These are phyloP conservation scores for Breynia disticha DNA, from an alignment of 441 rosid species.

Conservation along the genomic window DNA sequence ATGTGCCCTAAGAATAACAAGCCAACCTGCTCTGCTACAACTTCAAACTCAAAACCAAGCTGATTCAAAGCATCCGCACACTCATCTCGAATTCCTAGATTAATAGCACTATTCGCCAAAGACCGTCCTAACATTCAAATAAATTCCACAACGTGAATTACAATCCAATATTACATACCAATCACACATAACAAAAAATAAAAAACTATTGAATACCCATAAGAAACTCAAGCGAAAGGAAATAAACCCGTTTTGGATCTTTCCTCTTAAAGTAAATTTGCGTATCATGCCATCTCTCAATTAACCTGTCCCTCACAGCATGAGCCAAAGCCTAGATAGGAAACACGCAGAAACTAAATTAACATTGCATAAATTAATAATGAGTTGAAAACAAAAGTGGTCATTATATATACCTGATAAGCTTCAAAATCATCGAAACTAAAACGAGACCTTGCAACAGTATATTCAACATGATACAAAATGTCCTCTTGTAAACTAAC, in stretches of 20 bases:
- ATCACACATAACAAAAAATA: not conserved
- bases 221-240: constrained; percentile 48
- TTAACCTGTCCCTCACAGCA: constrained; percentile 42
- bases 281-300: constrained; percentile 47
- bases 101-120: constrained; percentile 40
- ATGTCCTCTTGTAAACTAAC: constrained; percentile 34
- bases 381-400: no score
- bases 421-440: constrained; percentile 52
- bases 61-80: constrained; percentile 37
- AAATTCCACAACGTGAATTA: constrained; percentile 1
- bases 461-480: constrained; percentile 38
- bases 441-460: constrained; percentile 39
- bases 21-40: constrained; percentile 47
- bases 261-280: constrained; percentile 35
- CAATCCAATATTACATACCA: not conserved
- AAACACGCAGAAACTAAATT: no score
- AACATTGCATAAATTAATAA: no score
- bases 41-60: constrained; percentile 51
- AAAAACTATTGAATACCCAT: constrained; percentile 28
- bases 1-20: not conserved
- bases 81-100: constrained; percentile 43
- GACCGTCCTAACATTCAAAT: constrained; percentile 34
- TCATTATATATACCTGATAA: constrained; percentile 26
- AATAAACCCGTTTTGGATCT: constrained; percentile 44
- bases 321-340: constrained; percentile 39